These are phyloP conservation scores for Meyerozyma smithsonii DNA, from an alignment of 1,139 yeast species.

Conservation along the genomic window DNA sequence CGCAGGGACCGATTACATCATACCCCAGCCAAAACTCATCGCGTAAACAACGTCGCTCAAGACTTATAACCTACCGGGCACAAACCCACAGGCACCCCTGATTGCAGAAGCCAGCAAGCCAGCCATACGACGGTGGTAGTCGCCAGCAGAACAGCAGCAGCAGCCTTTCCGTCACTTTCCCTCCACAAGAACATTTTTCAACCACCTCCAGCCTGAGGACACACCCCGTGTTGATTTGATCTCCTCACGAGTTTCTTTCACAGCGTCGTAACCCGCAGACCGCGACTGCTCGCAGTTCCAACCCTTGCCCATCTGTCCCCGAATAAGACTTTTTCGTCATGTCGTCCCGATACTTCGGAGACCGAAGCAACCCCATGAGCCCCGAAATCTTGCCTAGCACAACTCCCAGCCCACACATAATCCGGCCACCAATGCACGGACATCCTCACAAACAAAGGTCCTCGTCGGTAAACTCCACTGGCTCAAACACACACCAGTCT, in stretches of 20 bases:
- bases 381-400: slow-evolving; percentile 1
- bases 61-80: background rate
- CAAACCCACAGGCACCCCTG: background rate
- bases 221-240: too few relatives aligned
- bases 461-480: slow-evolving; percentile 11
- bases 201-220: too few relatives aligned
- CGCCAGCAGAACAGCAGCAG: too few relatives aligned
- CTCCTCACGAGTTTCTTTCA: too few relatives aligned
- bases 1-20: background rate
- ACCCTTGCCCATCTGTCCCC: too few relatives aligned
- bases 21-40: background rate
- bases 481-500: slow-evolving; percentile 11
- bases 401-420: slow-evolving; percentile 6
- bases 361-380: slow-evolving; percentile 1
- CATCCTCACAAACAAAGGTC: slow-evolving; percentile 11
- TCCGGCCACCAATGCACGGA: slow-evolving; percentile 3
- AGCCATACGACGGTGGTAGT: too few relatives aligned
- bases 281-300: too few relatives aligned
- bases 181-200: too few relatives aligned
- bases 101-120: too few relatives aligned
- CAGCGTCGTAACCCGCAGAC: too few relatives aligned
- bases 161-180: too few relatives aligned
- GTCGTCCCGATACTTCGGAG: background rate
- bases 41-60: background rate
- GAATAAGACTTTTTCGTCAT: background rate